These are phyloP conservation scores for Dendrobium catenatum DNA, from an alignment of 106 monocot species.

Conservation along the genomic window DNA sequence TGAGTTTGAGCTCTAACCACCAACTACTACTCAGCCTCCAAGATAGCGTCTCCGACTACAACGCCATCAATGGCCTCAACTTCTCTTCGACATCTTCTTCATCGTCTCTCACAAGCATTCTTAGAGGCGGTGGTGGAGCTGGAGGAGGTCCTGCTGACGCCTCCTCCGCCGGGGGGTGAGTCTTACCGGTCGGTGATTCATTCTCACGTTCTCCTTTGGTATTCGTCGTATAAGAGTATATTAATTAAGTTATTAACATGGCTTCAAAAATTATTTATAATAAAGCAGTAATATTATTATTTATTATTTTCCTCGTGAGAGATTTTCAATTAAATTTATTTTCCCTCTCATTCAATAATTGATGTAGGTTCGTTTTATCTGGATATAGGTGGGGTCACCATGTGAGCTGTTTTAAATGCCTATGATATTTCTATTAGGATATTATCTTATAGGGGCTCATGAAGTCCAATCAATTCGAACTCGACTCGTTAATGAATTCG, in stretches of 20 bases:
- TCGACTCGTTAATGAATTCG: too few relatives aligned
- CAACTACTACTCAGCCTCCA: slow-evolving; percentile 69
- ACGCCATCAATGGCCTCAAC: slow-evolving; percentile 36
- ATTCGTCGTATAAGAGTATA: background rate
- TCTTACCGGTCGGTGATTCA: slow-evolving; percentile 3
- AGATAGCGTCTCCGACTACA: slow-evolving; percentile 86
- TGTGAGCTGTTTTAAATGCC: too few relatives aligned
- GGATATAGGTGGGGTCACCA: too few relatives aligned
- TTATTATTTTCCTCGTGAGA: too few relatives aligned
- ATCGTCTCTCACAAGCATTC: slow-evolving; percentile 26
- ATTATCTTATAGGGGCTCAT: too few relatives aligned
- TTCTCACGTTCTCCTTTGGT: background rate
- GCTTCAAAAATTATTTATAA: too few relatives aligned
- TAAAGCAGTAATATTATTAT: too few relatives aligned
- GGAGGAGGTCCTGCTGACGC: background rate
- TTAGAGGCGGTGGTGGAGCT: slow-evolving; percentile 23
- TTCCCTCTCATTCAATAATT: too few relatives aligned
- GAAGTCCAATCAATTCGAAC: too few relatives aligned
- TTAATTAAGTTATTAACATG: background rate
- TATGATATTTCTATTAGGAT: too few relatives aligned
- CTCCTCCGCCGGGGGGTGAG: background rate
- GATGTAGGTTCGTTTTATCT: too few relatives aligned
- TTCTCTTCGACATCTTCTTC: slow-evolving; percentile 36
- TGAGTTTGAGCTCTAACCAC: slow-evolving; percentile 58
- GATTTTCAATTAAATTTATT: too few relatives aligned